Evolutionary conservation across 1,139 yeast species (phyloP).

Genomic region (Komagataea norvegica): DNA sequence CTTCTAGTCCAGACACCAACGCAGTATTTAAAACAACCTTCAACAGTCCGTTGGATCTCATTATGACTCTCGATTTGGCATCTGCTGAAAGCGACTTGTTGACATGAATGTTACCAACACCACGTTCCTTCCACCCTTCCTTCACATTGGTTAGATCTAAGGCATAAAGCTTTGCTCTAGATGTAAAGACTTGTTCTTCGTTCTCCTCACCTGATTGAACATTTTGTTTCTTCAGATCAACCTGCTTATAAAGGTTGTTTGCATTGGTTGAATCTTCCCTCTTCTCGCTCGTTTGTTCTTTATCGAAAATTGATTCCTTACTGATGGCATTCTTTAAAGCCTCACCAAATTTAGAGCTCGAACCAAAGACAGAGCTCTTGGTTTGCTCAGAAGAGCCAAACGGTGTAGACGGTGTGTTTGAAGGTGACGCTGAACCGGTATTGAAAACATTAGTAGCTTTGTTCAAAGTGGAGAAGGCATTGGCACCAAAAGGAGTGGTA

Average conservation of each 20-base stretch:
- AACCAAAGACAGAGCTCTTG: slow-evolving; percentile 45
- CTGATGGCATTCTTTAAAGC: slow-evolving; percentile 48
- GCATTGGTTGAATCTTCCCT: slow-evolving; percentile 11
- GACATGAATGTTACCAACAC: slow-evolving; percentile 80
- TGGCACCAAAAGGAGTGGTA: slow-evolving; percentile 42
- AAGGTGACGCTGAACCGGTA: slow-evolving; percentile 11
- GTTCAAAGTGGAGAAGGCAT: slow-evolving; percentile 31
- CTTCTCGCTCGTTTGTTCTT: slow-evolving; percentile 9
- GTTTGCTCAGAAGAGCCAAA: slow-evolving; percentile 2
- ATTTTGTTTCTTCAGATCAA: slow-evolving; percentile 41
- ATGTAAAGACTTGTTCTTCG: slow-evolving; percentile 63
- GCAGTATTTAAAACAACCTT: slow-evolving; percentile 79
- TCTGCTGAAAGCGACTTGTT: slow-evolving; percentile 42
- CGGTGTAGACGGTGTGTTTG: slow-evolving; percentile 3
- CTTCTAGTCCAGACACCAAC: slow-evolving; percentile 51
- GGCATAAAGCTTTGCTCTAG: slow-evolving; percentile 77
- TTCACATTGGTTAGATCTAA: slow-evolving; percentile 57
- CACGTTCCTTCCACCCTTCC: slow-evolving; percentile 95
- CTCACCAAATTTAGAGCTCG: slow-evolving; percentile 53
- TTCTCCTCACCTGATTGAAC: slow-evolving; percentile 88
- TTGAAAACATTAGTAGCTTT: slow-evolving; percentile 13
- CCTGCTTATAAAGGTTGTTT: slow-evolving; percentile 22
- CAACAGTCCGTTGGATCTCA: slow-evolving; percentile 87
- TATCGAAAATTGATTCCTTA: slow-evolving; percentile 54
- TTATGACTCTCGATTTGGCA: slow-evolving; percentile 57